Base-by-base conservation (phyloP, 139 green algal genomes). In the Desmodesmus armatus region DNA sequence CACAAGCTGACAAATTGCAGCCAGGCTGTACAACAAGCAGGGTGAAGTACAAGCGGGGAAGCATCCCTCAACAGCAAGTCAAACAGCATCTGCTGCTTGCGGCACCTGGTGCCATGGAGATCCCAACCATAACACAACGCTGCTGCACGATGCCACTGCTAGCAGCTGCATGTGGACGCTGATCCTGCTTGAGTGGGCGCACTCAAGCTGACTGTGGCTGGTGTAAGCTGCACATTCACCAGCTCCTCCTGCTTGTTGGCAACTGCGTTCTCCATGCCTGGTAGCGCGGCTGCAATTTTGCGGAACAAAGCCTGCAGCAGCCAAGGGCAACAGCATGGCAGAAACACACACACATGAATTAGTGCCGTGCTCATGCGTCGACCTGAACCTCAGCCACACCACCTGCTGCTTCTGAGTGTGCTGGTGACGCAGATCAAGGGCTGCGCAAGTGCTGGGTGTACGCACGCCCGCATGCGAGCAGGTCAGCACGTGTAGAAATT, bases 241-340 rank as follows among this genome's bases (percentile, higher is more conserved):
- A 98, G 85, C 77, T 98, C 94, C 80, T 97, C 95, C 44, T 92
- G 84, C 85, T 96, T 97, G 29, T 86, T 76, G 5, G 78, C 69
- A 21, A 78, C 71, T 11, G 37, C 72, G 5, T 40, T 62, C 82
- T 99, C 97, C 96, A 99, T 97, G 40, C 97, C 98, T 5, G 97
- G 97, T 63, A 99, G 88, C 3, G 97, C 95, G 13, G 95, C 96
- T 25, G 97, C 97, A 76, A 99, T 98, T 86, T 99, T 99, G 23
- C 96, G 89, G 88, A 99, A 99, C 78, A 99, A 87, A 0, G 97
- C 97, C 93, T 97, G 92, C 78, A 41, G 31, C 21, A 65, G 55
- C 72, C 69, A 77, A 53, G 69, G 29, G 31, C n/a, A n/a, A n/a
- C n/a, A 60, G 77, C 11, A 58, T 44, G 49, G n/a, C 31, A 51